Evolutionary conservation across 495 filamentous ascomycete species (phyloP), one percentile per base, ranked within the genome.

Genomic region (Podospora anserina): DNA sequence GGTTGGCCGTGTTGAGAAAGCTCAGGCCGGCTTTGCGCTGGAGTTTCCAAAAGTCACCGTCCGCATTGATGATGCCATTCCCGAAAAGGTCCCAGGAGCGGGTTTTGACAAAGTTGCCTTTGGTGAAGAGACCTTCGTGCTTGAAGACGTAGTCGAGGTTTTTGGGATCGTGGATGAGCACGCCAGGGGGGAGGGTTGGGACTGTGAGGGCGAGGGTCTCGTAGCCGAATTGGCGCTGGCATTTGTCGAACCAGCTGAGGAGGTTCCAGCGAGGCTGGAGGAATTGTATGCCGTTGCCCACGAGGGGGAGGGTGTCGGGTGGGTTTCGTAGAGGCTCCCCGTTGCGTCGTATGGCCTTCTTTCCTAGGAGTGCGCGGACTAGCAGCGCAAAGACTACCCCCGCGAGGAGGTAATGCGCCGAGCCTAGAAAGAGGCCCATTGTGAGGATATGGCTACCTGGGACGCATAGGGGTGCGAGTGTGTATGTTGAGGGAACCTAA

Each of bases 41-140:
- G 1, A 82, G 76, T 67, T 82, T 86, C 86, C 87, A 88, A 53
- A 87, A 69, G 18, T 87, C 85, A 13, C 87, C 87, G 66, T 89
- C 87, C 20, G 83, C 83, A 69, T 88, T 89, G 69, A 89, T 88
- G 71, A 89, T 89, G 13, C 87, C 87, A 62, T 86, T 82, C 82
- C 83, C 86, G 64, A 89, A 89, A 0, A 89, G 75, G 71, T 88
- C 86, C 84, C 85, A 85, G 0, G 86, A 84, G 34, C 85, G 81
- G 4, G 71, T 70, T 67, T 85, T 86, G 73, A 89, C 83, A 72
- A 88, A 87, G 19, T 78, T 78, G 18, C 87, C 86, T 74, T 89
- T 88, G 34, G 80, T 76, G 69, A 88, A 88, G 26, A 87, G 71
- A 16, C 80, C 81, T 70, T 86, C 84, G 60, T 88, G 81, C 72